Evolutionary conservation across 2,329 filamentous ascomycete species (phyloP), one percentile per base, ranked within the genome.

Genomic region (Dryadomyces quercivorus): DNA sequence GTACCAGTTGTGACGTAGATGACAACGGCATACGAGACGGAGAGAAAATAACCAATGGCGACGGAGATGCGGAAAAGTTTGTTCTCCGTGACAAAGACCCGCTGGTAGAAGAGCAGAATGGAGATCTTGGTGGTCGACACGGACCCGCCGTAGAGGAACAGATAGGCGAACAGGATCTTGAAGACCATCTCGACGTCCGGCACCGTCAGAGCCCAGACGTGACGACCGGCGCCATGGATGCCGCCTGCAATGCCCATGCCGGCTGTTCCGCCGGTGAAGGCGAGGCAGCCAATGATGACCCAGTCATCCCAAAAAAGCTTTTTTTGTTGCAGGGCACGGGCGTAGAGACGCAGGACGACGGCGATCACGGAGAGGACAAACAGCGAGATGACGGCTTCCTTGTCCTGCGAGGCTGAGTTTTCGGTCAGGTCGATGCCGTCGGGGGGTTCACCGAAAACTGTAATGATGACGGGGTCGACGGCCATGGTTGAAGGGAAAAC

Each of bases 1-100:
- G 48, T 20, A 51, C 55, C 49, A 3, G 67, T 60, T 1, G 67
- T 66, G 3, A 57, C 61, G 61, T 66, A 69, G 0, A 72, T 60
- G 46, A 59, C 55, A 15, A 61, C 50, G 20, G 56, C 53, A 36
- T 58, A 58, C 10, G 61, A 59, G 51, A 59, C 55, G 9, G 51
- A 53, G 2, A 53, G 44, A 16, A 53, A 53, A 20, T 53, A 53
- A 31, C 51, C 51, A 21, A 53, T 12, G 8, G 18, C 3, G 18
- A 48, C 4, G 6, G 34, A 22, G 3, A 18, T 1, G n/a, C 22
- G 13, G 36, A 53, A 53, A n/a, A 15, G 7, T 1, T 3, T 34
- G 9, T 46, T 9, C 7, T 3, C 16, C 15, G 52, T 55, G 15
- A 52, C 51, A 50, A 63, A 63, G 1, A 63, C 58, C 8, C 59